These are phyloP conservation scores for Halophytophthora batemanensis DNA, from an alignment of 352 stramenopile species.

Conservation along the genomic window DNA sequence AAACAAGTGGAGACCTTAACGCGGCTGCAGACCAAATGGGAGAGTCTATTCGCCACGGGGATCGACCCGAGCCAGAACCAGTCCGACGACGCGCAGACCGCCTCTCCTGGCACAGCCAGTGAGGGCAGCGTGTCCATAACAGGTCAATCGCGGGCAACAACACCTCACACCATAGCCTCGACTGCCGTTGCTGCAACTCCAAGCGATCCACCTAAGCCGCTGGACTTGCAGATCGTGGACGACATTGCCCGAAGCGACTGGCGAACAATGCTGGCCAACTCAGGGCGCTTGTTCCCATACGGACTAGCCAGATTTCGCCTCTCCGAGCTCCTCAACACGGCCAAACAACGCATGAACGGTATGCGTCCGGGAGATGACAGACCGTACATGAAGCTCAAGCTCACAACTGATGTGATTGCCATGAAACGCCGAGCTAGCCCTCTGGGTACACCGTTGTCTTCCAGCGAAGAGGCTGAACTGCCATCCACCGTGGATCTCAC, in stretches of 20 bases:
- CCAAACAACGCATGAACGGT: conserved; percentile 15
- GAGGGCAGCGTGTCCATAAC: too few species aligned
- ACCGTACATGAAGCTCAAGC: conserved; percentile 42
- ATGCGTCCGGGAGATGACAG: conserved; percentile 7
- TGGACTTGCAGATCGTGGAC: conserved; percentile 57
- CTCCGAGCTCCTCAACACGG: conserved; percentile 42
- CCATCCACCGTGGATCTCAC: conserved; percentile 25
- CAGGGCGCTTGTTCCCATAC: conserved; percentile 49
- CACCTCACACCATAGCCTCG: too few species aligned
- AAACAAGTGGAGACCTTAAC: conserved; percentile 30
- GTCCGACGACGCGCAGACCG: background rate
- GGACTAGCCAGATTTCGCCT: conserved; percentile 58
- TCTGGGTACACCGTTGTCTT: conserved; percentile 24
- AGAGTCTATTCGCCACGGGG: conserved; percentile 41
- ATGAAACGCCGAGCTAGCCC: conserved; percentile 52
- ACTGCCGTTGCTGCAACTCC: conserved; percentile 20
- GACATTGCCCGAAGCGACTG: conserved; percentile 56
- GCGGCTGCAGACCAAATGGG: conserved; percentile 57
- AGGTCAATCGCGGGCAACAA: too few species aligned
- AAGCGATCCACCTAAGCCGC: conserved; percentile 18
- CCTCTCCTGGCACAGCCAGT: conserved; percentile 12
- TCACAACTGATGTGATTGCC: conserved; percentile 48
- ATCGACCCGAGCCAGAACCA: conserved; percentile 15
- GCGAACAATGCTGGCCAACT: conserved; percentile 32
- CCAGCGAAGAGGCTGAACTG: conserved; percentile 24